Evolutionary conservation across 345 rosid genomes (phyloP).

Genomic region (Passiflora organensis): DNA sequence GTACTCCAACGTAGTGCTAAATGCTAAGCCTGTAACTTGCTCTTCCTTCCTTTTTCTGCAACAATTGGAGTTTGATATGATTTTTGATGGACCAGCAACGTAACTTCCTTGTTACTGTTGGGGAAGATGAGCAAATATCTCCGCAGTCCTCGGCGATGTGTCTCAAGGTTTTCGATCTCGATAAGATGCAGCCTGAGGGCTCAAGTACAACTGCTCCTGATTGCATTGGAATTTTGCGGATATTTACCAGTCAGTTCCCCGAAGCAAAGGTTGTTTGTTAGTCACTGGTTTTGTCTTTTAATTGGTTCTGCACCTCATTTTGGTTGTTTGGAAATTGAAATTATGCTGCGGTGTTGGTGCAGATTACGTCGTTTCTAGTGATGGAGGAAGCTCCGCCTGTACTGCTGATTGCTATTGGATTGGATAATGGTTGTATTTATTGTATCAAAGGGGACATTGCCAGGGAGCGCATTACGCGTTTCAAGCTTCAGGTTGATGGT

Average conservation of each 20-base stretch:
- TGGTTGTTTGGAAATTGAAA: slow-evolving; percentile 2
- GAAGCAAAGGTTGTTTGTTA: slow-evolving; percentile 70
- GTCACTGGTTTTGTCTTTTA: not conserved
- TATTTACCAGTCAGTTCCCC: slow-evolving; percentile 91
- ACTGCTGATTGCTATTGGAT: slow-evolving; percentile 81
- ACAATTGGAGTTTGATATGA: not conserved
- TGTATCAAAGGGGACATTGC: slow-evolving; percentile 98
- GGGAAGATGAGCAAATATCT: slow-evolving; percentile 82
- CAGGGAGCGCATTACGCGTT: slow-evolving; percentile 81
- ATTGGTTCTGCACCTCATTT: not conserved
- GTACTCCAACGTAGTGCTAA: too few relatives aligned
- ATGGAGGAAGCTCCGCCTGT: slow-evolving; percentile 95
- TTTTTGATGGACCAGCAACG: slow-evolving; percentile 58
- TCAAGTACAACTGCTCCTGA: slow-evolving; percentile 68
- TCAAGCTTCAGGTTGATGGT: slow-evolving; percentile 71
- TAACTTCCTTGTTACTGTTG: slow-evolving; percentile 77
- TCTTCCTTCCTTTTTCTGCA: not conserved
- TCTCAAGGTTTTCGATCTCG: slow-evolving; percentile 89
- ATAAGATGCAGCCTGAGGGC: slow-evolving; percentile 78
- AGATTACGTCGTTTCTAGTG: slow-evolving; percentile 90
- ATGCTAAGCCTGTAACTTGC: too few relatives aligned
- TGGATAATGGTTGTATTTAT: slow-evolving; percentile 77
- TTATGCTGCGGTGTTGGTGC: slow-evolving; percentile 22
- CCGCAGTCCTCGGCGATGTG: slow-evolving; percentile 79
- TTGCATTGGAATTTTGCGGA: slow-evolving; percentile 77